These are phyloP conservation scores for Micractinium conductrix DNA, from an alignment of 139 green algal species.

Conservation along the genomic window DNA sequence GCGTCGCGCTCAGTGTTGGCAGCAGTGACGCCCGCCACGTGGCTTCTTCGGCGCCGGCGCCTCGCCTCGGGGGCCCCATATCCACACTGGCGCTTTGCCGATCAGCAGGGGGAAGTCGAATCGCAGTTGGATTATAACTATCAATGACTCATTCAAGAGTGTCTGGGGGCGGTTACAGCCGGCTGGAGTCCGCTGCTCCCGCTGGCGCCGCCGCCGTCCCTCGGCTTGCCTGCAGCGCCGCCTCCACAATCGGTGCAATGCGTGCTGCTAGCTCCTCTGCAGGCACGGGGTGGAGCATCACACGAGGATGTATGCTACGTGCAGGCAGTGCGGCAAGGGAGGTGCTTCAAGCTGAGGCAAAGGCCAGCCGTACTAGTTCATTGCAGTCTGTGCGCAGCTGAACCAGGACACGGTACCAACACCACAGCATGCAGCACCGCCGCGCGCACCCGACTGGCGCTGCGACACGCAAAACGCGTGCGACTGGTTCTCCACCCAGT, in stretches of 20 bases:
- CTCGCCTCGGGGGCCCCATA: background rate
- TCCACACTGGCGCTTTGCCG: background rate
- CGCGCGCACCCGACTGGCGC: background rate
- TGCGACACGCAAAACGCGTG: slow-evolving; percentile 23
- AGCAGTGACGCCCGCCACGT: background rate
- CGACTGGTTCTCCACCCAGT: slow-evolving; percentile 12
- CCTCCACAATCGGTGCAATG: slow-evolving; percentile 13
- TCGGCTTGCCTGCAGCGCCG: background rate
- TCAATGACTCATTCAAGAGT: too few species aligned
- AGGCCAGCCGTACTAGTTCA: too few species aligned
- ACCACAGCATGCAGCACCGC: background rate
- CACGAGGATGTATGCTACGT: background rate
- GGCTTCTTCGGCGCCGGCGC: background rate
- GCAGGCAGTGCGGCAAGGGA: background rate
- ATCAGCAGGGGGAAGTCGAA: background rate
- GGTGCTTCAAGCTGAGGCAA: background rate
- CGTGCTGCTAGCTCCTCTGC: slow-evolving; percentile 21
- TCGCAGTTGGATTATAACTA: background rate
- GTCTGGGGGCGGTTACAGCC: background rate
- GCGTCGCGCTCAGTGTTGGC: background rate
- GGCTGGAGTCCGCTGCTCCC: background rate
- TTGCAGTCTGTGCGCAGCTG: background rate
- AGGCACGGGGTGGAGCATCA: background rate
- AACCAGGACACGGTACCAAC: background rate
- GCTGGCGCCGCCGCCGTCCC: background rate